Evolutionary conservation across 1,284 basidiomycete species (phyloP).

Genomic region (Fomitiporia mediterranea): DNA sequence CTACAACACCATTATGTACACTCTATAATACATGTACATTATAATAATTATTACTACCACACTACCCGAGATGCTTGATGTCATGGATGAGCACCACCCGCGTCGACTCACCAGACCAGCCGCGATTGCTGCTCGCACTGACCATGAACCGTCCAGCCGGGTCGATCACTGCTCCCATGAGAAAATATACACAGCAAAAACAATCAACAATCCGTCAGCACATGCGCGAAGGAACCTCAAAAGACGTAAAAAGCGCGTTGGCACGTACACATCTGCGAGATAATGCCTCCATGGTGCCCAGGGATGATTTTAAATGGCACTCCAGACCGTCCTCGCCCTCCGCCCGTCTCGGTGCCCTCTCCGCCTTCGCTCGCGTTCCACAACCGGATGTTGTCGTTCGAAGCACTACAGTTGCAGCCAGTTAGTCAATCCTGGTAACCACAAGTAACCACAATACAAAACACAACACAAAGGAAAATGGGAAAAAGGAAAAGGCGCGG

Average conservation of each 20-base stretch:
- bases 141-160: conserved; percentile 81
- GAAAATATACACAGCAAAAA: conserved; percentile 24
- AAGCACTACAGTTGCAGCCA: conserved; percentile 53
- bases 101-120: conserved; percentile 91
- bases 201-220: no score
- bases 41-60: no score
- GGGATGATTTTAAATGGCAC: conserved; percentile 94
- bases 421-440: background rate
- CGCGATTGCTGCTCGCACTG: conserved; percentile 90
- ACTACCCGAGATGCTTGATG: conserved; percentile 50
- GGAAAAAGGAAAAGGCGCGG: background rate
- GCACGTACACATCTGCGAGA: conserved; percentile 82
- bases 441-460: background rate
- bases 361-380: conserved; percentile 87
- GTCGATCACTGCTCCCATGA: conserved; percentile 68
- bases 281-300: conserved; percentile 91
- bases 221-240: no score
- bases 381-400: conserved; percentile 88
- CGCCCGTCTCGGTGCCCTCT: conserved; percentile 59
- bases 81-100: conserved; percentile 88
- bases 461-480: background rate
- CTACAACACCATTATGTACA: conserved; percentile 13
- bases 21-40: no score
- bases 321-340: conserved; percentile 36
- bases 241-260: background rate